These are phyloP conservation scores for Fusarium sp. DNA, from an alignment of 2,329 filamentous ascomycete genomes.

Conservation along the genomic window DNA sequence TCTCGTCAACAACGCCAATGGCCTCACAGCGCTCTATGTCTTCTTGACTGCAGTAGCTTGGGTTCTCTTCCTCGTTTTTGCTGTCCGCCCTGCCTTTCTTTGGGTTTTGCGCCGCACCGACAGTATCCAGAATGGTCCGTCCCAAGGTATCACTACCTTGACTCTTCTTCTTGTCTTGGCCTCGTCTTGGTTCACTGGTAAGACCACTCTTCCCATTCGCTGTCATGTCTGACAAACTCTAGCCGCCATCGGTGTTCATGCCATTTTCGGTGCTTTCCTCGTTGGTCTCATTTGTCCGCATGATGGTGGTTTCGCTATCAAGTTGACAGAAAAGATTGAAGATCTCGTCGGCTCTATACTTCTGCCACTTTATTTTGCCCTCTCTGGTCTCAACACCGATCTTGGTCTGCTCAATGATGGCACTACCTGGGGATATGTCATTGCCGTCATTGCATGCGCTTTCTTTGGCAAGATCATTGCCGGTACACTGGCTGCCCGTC, in stretches of 20 bases:
- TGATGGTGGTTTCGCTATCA: conserved; percentile 89
- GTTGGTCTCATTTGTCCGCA: conserved; percentile 91
- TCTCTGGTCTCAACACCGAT: conserved; percentile 90
- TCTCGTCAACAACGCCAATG: conserved; percentile 87
- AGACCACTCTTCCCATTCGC: neutral
- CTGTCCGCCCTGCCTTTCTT: conserved; percentile 78
- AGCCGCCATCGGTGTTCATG: conserved; percentile 86
- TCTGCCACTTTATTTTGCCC: conserved; percentile 90
- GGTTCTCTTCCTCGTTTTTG: conserved; percentile 78
- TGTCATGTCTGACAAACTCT: neutral
- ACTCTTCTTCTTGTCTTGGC: conserved; percentile 83
- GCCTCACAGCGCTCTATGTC: conserved; percentile 86
- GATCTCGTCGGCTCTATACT: conserved; percentile 88
- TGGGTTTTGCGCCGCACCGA: conserved; percentile 79
- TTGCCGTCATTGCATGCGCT: conserved; percentile 84
- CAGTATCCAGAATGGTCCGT: conserved; percentile 87
- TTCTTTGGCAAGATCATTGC: conserved; percentile 88
- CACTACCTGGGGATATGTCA: conserved; percentile 88
- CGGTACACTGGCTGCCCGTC: conserved; percentile 80
- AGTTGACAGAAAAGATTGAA: conserved; percentile 92
- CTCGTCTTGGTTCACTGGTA: conserved; percentile 84
- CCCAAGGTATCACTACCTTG: conserved; percentile 83
- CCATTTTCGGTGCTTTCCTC: conserved; percentile 94
- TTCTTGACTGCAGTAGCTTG: conserved; percentile 81
- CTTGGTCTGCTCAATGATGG: conserved; percentile 85